Conservation (phyloP, 495 filamentous ascomycete genomes). For the Penicillium flavigenum region DNA sequence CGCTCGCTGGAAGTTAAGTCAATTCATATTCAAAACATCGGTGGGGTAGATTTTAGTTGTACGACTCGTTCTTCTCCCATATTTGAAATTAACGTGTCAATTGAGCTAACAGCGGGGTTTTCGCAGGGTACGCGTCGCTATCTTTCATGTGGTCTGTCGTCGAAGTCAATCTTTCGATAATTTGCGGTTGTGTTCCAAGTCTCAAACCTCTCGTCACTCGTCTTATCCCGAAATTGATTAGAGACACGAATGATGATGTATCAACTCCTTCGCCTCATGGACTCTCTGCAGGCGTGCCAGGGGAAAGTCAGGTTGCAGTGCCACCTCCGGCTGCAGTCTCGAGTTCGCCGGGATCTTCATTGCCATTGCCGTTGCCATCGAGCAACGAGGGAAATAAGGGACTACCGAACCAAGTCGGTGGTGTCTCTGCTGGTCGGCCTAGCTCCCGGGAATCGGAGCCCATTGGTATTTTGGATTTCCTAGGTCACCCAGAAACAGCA, state of each 20-base stretch:
- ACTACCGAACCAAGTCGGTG: constrained; percentile 16
- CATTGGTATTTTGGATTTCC: constrained; percentile 39
- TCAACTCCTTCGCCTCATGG: constrained; percentile 18
- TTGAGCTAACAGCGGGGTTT: neutral
- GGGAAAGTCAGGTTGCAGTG: constrained; percentile 18
- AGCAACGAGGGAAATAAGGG: constrained; percentile 21
- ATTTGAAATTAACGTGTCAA: neutral
- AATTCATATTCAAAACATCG: constrained; percentile 35
- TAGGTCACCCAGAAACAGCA: constrained; percentile 27
- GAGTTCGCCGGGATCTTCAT: constrained; percentile 3
- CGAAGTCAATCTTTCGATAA: constrained; percentile 85
- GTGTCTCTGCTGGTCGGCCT: constrained; percentile 11
- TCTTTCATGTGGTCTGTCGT: constrained; percentile 92
- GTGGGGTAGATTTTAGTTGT: constrained; percentile 57
- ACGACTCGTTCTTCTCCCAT: constrained; percentile 10
- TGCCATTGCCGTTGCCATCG: constrained; percentile 10
- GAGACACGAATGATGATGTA: constrained; percentile 46
- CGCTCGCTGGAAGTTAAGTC: constrained; percentile 31
- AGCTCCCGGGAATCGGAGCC: constrained; percentile 16
- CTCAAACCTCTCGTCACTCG: constrained; percentile 80
- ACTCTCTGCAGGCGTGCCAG: constrained; percentile 11
- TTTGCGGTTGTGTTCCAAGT: constrained; percentile 84
- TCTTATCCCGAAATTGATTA: constrained; percentile 70
- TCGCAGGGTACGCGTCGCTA: constrained; percentile 68
- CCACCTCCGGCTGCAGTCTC: constrained; percentile 14